Evolutionary conservation across 2,329 filamentous ascomycete genomes (phyloP), one percentile per base, ranked within the genome.

Genomic region (Fusarium sp.): DNA sequence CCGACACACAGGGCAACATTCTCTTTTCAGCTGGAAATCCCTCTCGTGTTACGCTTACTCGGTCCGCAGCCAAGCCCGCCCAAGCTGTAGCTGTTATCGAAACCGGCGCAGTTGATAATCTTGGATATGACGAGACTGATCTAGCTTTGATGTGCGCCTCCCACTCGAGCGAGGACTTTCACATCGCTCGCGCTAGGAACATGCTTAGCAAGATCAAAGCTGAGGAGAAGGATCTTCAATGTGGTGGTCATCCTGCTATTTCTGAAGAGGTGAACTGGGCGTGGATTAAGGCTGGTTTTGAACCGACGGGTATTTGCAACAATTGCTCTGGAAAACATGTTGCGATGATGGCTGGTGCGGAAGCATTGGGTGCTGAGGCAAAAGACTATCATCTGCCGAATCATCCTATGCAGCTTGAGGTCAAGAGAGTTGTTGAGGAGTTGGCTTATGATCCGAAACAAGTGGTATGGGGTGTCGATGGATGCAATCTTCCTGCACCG

Each of bases 301-400:
- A 58, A 0, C 82, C 83, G 0, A 80, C 78, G 0, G 73, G 74
- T 0, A 70, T 84, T 1, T 79, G 76, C 48, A 85, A 81, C 52
- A 84, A 84, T 59, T 85, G 83, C 63, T 84, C 83, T 0, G 84
- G 83, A 2, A 85, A 85, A 39, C 83, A 85, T 65, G 80, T 76
- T 5, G 83, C 80, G 2, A 85, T 85, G 82, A 69, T 85, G 23
- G 82, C 79, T 2, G 84, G 79, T 3, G 76, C 82, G 0, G 76
- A 73, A 28, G 77, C 79, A 0, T 50, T 85, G 1, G 79, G 77
- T 1, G 78, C 72, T 9, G 44, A 56, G 0, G 55, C 78, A 5
- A 57, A 23, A 1, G 73, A 70, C 39, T 84, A 84, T 62, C 81
- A 84, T 46, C 59, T 76, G 0, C 63, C 75, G 0, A 62, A 63